Evolutionary conservation across 441 rosid genomes (phyloP).

Genomic region (Adansonia grandidieri): DNA sequence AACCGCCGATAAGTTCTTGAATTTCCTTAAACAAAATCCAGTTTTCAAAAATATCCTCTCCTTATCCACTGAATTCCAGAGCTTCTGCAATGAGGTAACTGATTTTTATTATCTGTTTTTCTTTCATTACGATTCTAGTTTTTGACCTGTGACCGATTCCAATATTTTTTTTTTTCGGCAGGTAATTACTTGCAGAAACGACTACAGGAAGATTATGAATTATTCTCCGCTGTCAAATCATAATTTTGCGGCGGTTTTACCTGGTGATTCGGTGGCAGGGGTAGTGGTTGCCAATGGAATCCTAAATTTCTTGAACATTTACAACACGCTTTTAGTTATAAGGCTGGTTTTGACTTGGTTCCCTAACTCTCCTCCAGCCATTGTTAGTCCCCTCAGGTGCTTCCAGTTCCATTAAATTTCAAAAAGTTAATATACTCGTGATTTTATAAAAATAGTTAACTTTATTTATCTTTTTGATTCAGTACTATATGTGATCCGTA

Average conservation of each 20-base stretch:
- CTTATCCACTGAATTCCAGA: slow-evolving; percentile 50
- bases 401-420: not conserved
- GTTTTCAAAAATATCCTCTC: slow-evolving; percentile 47
- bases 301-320: slow-evolving; percentile 71
- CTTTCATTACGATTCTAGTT: not conserved
- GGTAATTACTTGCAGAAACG: slow-evolving; percentile 51
- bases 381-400: slow-evolving; percentile 89
- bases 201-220: slow-evolving; percentile 31
- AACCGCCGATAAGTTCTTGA: slow-evolving; percentile 43
- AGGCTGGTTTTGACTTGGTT: slow-evolving; percentile 97
- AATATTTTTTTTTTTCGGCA: slow-evolving; percentile 25
- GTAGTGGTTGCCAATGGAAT: slow-evolving; percentile 84
- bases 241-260: slow-evolving; percentile 80
- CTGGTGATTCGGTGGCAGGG: slow-evolving; percentile 88
- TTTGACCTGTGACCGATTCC: not conserved
- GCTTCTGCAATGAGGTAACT: slow-evolving; percentile 56
- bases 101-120: not conserved
- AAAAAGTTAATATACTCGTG: not conserved
- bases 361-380: slow-evolving; percentile 90
- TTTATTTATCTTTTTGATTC: slow-evolving; percentile 28
- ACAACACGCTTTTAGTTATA: slow-evolving; percentile 72
- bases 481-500: slow-evolving; percentile 94
- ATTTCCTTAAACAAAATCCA: slow-evolving; percentile 49
- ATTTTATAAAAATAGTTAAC: not conserved
- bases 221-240: slow-evolving; percentile 45